Base-by-base conservation (phyloP, 805 yeast species). In the Candida pseudoglaebosa region DNA sequence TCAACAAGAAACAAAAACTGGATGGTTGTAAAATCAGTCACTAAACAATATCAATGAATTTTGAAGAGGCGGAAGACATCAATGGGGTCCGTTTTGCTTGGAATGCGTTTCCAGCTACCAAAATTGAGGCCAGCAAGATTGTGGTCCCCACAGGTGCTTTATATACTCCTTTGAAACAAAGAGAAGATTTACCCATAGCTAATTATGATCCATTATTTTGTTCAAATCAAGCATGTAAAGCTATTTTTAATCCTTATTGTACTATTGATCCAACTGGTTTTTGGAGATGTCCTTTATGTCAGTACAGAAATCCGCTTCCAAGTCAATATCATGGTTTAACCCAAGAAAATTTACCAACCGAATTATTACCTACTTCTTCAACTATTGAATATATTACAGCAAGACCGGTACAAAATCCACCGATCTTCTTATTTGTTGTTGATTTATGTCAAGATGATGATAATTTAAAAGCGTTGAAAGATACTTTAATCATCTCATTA, bases 141-240 rank as follows among this genome's bases (percentile, higher is more conserved):
- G 95, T 91, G 14, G 90, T 93, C 22, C 99, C 99, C 9, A 82
- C 93, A 26, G 95, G 97, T 30, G 83, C 96, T 40, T 67, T 93
- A 45, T 93, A 89, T 70, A 90, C 97, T n/a, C 99, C 99, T 6
- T 74, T 93, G 51, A 80, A 87, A 53, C 78, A 78, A 41, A 77
- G 85, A 48, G 84, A 82, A 43, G 89, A 82, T 46, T 69, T 88
- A 45, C 82, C 87, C 13, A 65, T 85, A 38, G 57, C 56, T 12
- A 50, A 75, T 14, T 64, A 67, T 0, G 67, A 67, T 10, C 60
- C 75, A 19, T 62, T 53, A 20, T 51, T 67, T 21, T 80, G 85
- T 55, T 75, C 89, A 39, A 65, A 72, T 41, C 76, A 80, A 18
- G 78, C 79, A 42, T 93, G 99, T 73, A 81, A 86, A 47, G 82